Percentiles rank a stretch among this genome's conserved stretches.
These are phyloP conservation scores for Phytophthora podocarpi DNA, from an alignment of 352 stramenopile species.

Conservation along the genomic window DNA sequence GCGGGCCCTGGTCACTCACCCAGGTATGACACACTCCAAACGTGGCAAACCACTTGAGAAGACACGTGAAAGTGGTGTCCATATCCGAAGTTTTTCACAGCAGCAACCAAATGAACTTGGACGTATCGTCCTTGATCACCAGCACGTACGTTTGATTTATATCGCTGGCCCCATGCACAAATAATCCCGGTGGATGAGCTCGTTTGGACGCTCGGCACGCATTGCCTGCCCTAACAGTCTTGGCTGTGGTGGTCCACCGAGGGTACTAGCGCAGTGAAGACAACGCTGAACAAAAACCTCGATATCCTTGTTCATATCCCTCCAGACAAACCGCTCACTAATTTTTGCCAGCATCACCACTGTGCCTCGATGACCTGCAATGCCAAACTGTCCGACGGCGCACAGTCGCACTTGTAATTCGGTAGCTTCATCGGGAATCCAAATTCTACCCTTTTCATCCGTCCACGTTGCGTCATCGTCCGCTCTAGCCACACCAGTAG, in stretches of 20 bases:
- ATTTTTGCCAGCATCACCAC: conserved; percentile 13
- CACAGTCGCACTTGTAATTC: conserved; percentile 32
- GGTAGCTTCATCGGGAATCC: conserved; percentile 7
- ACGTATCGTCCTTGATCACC: neutral
- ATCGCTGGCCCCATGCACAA: neutral
- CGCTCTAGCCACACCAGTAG: neutral
- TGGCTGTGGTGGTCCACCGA: neutral
- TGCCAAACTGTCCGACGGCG: conserved; percentile 32
- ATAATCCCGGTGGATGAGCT: neutral
- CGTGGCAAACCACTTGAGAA: neutral
- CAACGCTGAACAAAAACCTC: conserved; percentile 29
- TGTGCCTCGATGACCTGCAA: conserved; percentile 24
- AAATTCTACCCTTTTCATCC: neutral
- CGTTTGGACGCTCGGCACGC: neutral
- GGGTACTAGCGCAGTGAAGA: conserved; percentile 18
- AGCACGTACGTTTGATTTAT: neutral
- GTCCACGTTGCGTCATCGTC: neutral
- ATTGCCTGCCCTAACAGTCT: conserved; percentile 5
- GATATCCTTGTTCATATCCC: conserved; percentile 14
- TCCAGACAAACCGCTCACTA: conserved; percentile 14
- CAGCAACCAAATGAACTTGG: neutral
- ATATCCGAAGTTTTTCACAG: neutral
- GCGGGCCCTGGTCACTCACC: neutral
- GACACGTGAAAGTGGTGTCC: neutral
- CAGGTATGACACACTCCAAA: neutral